These are phyloP conservation scores for Cucurbita argyrosperma DNA, from an alignment of 306 rosid genomes.

Conservation along the genomic window DNA sequence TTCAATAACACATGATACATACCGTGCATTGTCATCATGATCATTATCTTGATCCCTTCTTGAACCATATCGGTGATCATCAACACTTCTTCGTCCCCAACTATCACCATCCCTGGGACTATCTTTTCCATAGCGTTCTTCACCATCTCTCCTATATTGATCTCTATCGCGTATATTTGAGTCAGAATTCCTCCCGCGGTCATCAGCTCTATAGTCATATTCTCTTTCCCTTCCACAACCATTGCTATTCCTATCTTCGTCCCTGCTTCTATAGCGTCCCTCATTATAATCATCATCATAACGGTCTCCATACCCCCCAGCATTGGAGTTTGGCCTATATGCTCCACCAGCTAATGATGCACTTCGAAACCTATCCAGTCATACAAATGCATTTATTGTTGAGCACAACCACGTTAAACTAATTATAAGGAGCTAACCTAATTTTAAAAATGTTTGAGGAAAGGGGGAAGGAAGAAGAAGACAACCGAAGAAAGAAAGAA, in stretches of 20 bases:
- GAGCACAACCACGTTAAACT: neutral
- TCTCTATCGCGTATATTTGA: constrained; percentile 72
- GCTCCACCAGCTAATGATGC: constrained; percentile 47
- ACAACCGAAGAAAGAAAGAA: neutral
- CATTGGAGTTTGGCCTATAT: constrained; percentile 54
- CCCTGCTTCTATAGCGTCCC: constrained; percentile 50
- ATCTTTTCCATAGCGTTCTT: constrained; percentile 43
- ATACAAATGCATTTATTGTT: neutral
- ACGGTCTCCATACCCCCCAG: constrained; percentile 49
- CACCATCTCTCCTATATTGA: constrained; percentile 66
- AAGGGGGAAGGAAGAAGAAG: neutral
- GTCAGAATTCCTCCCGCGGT: constrained; percentile 36
- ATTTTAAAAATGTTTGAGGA: neutral
- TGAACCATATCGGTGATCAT: constrained; percentile 48
- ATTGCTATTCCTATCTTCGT: constrained; percentile 38
- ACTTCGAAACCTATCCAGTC: constrained; percentile 54
- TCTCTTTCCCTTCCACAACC: constrained; percentile 76
- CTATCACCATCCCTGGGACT: constrained; percentile 72
- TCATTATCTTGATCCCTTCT: constrained; percentile 78
- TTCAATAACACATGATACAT: constrained; percentile 38
- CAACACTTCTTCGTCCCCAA: constrained; percentile 63
- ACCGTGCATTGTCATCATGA: constrained; percentile 65
- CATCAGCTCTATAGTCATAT: constrained; percentile 65
- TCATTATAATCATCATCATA: constrained; percentile 61
- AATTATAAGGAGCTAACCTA: neutral